Evolutionary conservation across 164 flowering plant genomes (phyloP), one percentile per base, ranked within the genome.

Genomic region (Warburgia ugandensis): DNA sequence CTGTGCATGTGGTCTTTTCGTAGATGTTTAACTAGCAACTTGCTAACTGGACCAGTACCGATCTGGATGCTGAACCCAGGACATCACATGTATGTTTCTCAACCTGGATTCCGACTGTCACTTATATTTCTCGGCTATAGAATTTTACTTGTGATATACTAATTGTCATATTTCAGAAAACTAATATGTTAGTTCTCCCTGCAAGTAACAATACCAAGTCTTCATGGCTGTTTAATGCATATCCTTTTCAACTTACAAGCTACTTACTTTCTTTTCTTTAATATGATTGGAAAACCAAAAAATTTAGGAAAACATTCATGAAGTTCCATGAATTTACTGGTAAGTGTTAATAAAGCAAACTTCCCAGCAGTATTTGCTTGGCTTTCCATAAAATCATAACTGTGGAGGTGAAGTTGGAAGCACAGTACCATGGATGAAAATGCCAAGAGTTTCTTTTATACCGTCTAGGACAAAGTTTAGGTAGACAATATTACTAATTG

Each of bases 21-120:
- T 58, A 86, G 95, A 50, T 80, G 73, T 58, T 59, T 86, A 45
- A 69, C 72, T 40, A 73, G 81, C 54, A 86, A 86, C 70, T 45
- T 61, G 58, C 69, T 86, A 8, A 69, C 55, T 60, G 95, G 95
- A 58, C 59, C 45, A 50, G 50, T 83, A 31, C 95, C 86, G 8
- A 69, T 63, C 10, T 62, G 72, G 43, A 64, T 85, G 59, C 54
- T 77, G 68, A 63, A 29, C 49, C 58, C 58, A 7, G 92, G 81
- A 40, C 58, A 39, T 5, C 72, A 45, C 62, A 46, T 77, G 87
- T 84, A 79, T 45, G 86, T 70, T 49, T 54, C 60, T 12, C n/a
- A 12, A 22, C 6, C 16, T 38, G 2, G 42, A 38, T 13, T 17
- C 42, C 17, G 6, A 38, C 19, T 38, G 17, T 16, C 19, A 3